A percentile compares a stretch with the other conserved stretches of the same genome.
Conservation (phyloP, 805 yeast genomes). For the Blastobotrys terrestris region DNA sequence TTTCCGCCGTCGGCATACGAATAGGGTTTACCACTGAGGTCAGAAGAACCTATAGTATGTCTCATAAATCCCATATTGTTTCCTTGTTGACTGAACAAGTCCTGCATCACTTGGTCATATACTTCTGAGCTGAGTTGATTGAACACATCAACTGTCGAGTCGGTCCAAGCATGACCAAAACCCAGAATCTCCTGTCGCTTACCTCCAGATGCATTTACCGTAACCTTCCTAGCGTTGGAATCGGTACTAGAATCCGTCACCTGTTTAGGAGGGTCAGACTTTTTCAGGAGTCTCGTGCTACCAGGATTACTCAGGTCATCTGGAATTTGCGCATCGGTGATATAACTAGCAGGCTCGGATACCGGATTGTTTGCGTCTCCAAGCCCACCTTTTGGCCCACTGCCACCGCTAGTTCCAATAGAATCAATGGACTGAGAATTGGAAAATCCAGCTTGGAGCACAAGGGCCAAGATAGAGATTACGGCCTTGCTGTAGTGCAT, state of each 20-base stretch:
- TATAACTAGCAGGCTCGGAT: neutral
- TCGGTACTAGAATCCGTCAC: neutral
- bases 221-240: neutral
- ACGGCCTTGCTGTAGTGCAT: neutral
- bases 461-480: neutral
- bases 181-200: neutral
- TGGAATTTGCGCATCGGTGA: neutral
- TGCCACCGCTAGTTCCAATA: constrained; percentile 5
- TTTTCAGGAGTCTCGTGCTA: neutral
- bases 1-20: neutral
- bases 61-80: constrained; percentile 4
- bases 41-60: constrained; percentile 2
- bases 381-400: constrained; percentile 6
- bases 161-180: constrained; percentile 4
- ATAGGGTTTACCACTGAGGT: neutral
- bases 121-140: neutral
- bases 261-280: neutral
- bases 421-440: neutral
- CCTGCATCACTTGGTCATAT: neutral
- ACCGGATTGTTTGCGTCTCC: constrained; percentile 6
- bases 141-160: constrained; percentile 1
- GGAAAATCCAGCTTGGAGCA: neutral
- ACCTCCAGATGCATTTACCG: neutral
- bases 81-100: constrained; percentile 3
- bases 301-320: neutral